A percentile compares a stretch with the other conserved stretches of the same genome.
Evolutionary conservation across 2,329 filamentous ascomycete species (phyloP).

Genomic region (Epichloe sp.): DNA sequence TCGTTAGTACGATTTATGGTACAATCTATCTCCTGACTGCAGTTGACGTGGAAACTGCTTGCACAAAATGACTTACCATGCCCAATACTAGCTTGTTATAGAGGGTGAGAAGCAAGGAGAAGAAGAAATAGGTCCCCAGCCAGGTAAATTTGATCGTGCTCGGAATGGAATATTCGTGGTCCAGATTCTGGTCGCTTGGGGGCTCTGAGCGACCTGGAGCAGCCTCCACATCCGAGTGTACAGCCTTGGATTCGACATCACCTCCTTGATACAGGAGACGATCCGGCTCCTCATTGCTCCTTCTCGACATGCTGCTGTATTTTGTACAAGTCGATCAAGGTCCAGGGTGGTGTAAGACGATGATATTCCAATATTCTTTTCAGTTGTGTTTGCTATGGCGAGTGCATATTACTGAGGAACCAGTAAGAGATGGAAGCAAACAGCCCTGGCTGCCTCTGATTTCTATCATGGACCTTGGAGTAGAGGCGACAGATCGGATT

Average conservation of each 20-base stretch:
- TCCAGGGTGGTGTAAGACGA: background rate
- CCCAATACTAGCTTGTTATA: conserved; percentile 47
- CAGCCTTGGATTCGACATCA: conserved; percentile 16
- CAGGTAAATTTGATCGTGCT: conserved; percentile 34
- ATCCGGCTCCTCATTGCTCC: conserved; percentile 18
- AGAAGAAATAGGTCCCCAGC: conserved; percentile 39
- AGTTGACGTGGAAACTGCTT: background rate
- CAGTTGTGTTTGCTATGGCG: background rate
- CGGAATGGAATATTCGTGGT: conserved; percentile 32
- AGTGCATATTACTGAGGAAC: conserved; percentile 1
- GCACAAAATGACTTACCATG: conserved; percentile 23
- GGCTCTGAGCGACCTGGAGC: conserved; percentile 15
- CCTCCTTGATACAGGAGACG: conserved; percentile 19
- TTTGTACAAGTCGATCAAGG: background rate
- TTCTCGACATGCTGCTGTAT: conserved; percentile 19
- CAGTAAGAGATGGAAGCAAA: background rate
- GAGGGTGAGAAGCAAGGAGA: conserved; percentile 35
- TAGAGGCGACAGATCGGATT: background rate
- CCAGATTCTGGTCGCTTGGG: conserved; percentile 22
- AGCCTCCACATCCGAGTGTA: conserved; percentile 20
- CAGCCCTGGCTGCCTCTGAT: background rate
- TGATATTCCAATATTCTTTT: background rate
- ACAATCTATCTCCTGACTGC: background rate
- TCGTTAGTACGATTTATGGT: background rate
- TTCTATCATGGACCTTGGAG: background rate